Evolutionary conservation across 768 basidiomycete species (phyloP), one percentile per base, ranked within the genome.

Genomic region (Guyanaporus albipodus): DNA sequence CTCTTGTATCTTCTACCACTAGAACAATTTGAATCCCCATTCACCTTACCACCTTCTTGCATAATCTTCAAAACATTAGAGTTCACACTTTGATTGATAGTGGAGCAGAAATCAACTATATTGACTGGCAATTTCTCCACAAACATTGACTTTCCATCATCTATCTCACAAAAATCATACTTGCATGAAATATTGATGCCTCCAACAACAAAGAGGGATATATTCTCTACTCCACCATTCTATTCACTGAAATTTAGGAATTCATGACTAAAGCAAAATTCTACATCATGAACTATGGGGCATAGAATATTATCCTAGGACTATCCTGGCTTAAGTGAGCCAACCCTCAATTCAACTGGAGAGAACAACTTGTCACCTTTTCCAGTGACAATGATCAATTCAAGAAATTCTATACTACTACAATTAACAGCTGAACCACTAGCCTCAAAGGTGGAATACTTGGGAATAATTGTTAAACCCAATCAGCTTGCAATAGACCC

Each of bases 261-360:
- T 8, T 33, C 2, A 5, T 8, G 0, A 5, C 6, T 1, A n/a
- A 33, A n/a, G 0, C 15, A 4, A 8, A 6, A 6, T n/a, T 31
- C 31, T 2, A 31, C 2, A 2, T 31, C 1, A 31, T 31, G 31
- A 12, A 8, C 17, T 17, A 8, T 18, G 32, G 32, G 8, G n/a
- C 3, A 18, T 15, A 33, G 3, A 33, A 33, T 2, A 6, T 9
- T 8, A 33, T 33, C 2, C 32, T 33, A 2, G 32, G 32, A n/a
- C 6, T 33, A 6, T 17, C 32, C 6, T 33, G 32, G 17, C 32
- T 33, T 2, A 2, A 18, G 10, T 3, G 6, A 1, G 7, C 5
- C 7, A 33, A 33, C n/a, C 32, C 32, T 1, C 8, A 15, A 2
- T 17, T 33, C 9, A 18, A 33, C 17, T 33, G 32, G 32, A 6